Evolutionary conservation across 108 stramenopile species (phyloP), one percentile per base, ranked within the genome.

Genomic region (Skeletonema grethae): DNA sequence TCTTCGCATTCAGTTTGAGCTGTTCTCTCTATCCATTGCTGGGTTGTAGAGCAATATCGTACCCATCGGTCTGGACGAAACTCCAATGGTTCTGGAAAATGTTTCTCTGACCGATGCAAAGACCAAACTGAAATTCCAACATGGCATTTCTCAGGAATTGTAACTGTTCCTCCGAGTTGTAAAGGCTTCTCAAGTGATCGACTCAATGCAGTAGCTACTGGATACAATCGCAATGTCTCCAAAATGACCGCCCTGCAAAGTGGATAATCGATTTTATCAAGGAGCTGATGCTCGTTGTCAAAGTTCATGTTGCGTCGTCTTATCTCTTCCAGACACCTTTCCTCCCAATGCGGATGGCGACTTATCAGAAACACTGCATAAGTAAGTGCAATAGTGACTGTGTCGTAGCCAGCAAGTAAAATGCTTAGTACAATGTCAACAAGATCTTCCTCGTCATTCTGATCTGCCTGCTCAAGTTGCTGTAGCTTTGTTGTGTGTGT

Each of bases 1-100:
- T 15, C 61, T 8, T 30, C 8, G 13, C 18, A 39, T 11, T 66
- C 45, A 11, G 36, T 38, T 38, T 43, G 15, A n/a, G 15, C 3
- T 5, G 15, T 43, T 43, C 41, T 43, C 41, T 43, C 15, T 43
- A n/a, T n/a, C 41, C 41, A 43, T 43, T 43, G 41, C 15, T 43
- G 15, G 15, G 41, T 5, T 43, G 41, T 43, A n/a, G 41, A 43
- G 15, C 41, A 43, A 34, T 36, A 39, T 29, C 55, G 67, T 15
- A 73, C 75, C 80, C 80, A 81, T 61, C 80, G 75, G 35, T 76
- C 80, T 7, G 81, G 81, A n/a, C 67, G 34, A 53, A 82, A 77
- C 12, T 82, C 76, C 24, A 70, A 36, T 29, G 81, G 81, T 3
- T 46, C 18, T 18, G 53, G 34, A 62, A 77, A 82, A 9, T 75